Evolutionary conservation across 352 stramenopile species (phyloP).

Genomic region (Phytophthora pini): DNA sequence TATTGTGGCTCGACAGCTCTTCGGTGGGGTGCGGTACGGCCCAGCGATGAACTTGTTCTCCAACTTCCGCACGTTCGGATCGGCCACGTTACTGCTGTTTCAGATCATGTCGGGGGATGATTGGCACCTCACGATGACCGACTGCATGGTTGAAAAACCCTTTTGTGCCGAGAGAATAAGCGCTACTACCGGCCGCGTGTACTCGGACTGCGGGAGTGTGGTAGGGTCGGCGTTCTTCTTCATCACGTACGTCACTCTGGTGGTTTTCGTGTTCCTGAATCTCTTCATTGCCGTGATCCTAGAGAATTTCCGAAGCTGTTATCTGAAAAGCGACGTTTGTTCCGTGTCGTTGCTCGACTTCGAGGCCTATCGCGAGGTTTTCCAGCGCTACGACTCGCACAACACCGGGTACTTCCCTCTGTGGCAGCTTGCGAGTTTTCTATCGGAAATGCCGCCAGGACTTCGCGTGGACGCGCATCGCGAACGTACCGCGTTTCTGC

Average conservation of each 20-base stretch:
- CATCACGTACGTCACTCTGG: conserved; percentile 73
- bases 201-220: conserved; percentile 71
- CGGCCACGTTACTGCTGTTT: conserved; percentile 72
- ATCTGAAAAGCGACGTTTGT: conserved; percentile 78
- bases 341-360: conserved; percentile 81
- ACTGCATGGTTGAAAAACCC: conserved; percentile 68
- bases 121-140: conserved; percentile 85
- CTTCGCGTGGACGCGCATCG: conserved; percentile 51
- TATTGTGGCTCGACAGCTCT: conserved; percentile 76
- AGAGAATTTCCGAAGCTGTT: conserved; percentile 85
- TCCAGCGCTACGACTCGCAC: conserved; percentile 64
- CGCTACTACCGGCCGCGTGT: conserved; percentile 35
- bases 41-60: conserved; percentile 70
- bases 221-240: conserved; percentile 63
- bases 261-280: conserved; percentile 87
- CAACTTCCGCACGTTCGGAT: conserved; percentile 75
- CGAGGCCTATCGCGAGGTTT: conserved; percentile 75
- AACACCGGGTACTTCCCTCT: conserved; percentile 66
- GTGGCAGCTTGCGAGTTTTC: conserved; percentile 69
- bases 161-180: conserved; percentile 63
- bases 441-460: conserved; percentile 59
- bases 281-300: conserved; percentile 86
- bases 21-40: conserved; percentile 66
- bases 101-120: conserved; percentile 86
- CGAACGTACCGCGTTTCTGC: conserved; percentile 66